Evolutionary conservation across 2,329 filamentous ascomycete genomes (phyloP).

Genomic region (Bipolaris oryzae): DNA sequence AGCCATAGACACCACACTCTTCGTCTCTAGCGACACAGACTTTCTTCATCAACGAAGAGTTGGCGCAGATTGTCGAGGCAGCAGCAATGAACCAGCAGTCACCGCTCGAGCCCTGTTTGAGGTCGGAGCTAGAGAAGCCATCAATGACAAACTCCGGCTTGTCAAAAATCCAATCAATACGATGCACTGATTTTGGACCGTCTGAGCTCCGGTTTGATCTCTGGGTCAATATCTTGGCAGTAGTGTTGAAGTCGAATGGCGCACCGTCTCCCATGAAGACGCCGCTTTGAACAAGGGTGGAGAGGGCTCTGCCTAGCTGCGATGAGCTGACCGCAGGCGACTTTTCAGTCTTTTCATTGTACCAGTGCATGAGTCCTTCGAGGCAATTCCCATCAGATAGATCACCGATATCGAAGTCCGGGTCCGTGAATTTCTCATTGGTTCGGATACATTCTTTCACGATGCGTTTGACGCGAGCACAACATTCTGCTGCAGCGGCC

Average conservation of each 20-base stretch:
- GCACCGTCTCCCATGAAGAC: constrained; percentile 28
- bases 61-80: constrained; percentile 75
- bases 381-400: constrained; percentile 56
- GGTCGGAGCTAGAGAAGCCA: constrained; percentile 75
- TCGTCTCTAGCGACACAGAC: constrained; percentile 76
- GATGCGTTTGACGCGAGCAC: constrained; percentile 62
- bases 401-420: constrained; percentile 82
- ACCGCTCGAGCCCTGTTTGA: constrained; percentile 76
- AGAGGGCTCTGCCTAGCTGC: constrained; percentile 30
- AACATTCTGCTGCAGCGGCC: constrained; percentile 71
- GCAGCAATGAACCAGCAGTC: constrained; percentile 89
- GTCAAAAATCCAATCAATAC: constrained; percentile 74
- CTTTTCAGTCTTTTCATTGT: constrained; percentile 58
- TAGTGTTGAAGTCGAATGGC: constrained; percentile 48
- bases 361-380: constrained; percentile 49
- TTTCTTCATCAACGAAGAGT: constrained; percentile 70
- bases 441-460: constrained; percentile 69
- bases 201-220: constrained; percentile 25
- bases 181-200: constrained; percentile 35
- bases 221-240: constrained; percentile 65
- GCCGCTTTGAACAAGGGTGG: constrained; percentile 31
- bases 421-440: constrained; percentile 84
- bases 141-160: constrained; percentile 77
- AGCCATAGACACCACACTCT: constrained; percentile 80
- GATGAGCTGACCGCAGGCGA: constrained; percentile 16